Base-by-base conservation (phyloP, 345 rosid species). In the Atalantia buxifolia region DNA sequence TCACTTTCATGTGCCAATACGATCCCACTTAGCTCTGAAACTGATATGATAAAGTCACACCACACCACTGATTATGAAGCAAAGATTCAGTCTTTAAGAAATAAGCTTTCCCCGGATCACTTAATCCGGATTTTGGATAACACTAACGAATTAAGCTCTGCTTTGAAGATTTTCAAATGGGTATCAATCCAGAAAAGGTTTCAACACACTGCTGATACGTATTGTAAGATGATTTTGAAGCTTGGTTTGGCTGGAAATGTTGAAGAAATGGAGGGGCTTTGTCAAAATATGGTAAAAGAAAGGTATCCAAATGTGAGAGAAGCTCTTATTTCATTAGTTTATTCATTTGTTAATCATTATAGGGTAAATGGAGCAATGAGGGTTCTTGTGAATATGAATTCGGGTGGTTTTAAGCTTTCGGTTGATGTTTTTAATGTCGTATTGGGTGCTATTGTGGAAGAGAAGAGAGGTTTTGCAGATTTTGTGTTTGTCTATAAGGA, bases 401-500 rank as follows among this genome's bases (percentile, higher is more conserved):
- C 22, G n/a, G 84, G 82, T 74, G 86, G 87, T 48, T 79, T 57
- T 62, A 76, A 57, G 79, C 87, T 88, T 33, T 69, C 86, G 0
- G 50, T 84, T 71, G 80, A 77, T 72, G 30, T 79, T 18, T 87
- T 83, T 74, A 87, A 90, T 82, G 63, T 48, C 61, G 72, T 90
- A 35, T 63, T 90, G 85, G 82, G 84, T 77, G 85, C 82, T 36
- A 74, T 87, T 71, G 84, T 82, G 78, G 68, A 81, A 48, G 84
- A 82, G 79, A 84, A 79, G 84, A 79, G 78, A 73, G 85, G 80
- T 14, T 83, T 90, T 71, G 60, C 60, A 33, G 86, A 82, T 61
- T 60, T 84, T 22, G 28, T 88, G 68, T 87, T 90, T 80, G 87
- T 90, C 69, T 88, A 90, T 62, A 90, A 90, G 83, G 92, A 88